Evolutionary conservation across 495 filamentous ascomycete genomes (phyloP), one percentile per base, ranked within the genome.

Genomic region (Podospora pseudopauciseta): DNA sequence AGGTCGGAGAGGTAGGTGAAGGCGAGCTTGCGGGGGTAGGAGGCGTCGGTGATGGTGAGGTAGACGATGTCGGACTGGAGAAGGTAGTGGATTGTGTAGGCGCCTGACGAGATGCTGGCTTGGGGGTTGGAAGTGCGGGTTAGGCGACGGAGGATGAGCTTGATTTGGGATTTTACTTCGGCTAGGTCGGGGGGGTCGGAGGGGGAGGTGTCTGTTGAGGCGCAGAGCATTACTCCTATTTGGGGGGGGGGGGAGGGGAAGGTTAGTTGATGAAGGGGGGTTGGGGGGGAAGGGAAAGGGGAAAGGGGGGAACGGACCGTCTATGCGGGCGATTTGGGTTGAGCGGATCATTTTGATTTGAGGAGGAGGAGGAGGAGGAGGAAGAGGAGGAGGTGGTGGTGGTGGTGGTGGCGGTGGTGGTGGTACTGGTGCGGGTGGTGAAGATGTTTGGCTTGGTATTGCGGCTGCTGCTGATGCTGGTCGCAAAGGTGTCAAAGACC

Each of bases 1-100:
- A 98, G 86, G 83, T 99, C 95, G 63, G 90, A 89, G 49, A 99
- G 93, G 86, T 98, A 99, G 63, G 96, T 98, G 81, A 98, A 97
- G 72, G 95, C 95, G 32, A 99, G 90, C 78, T 99, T 98, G 75
- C 96, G 94, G 55, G 95, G 96, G 83, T 97, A 99, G 30, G 92
- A 91, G 58, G 87, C 85, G 78, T 97, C 94, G 83, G 90, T 92
- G 76, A 99, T 94, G 81, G 91, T 92, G 68, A 97, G 84, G 84
- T 94, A 99, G 82, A 92, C 89, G 73, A 98, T 82, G 69, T 91
- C 87, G 71, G 88, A 82, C 70, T 89, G 78, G 80, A 98, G 92
- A 53, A 92, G 80, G 84, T 99, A 99, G 75, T 98, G 94, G 75
- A 98, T 81, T 66, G 89, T 94, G 83, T 91, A 96, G 78, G 70